These are phyloP conservation scores for Apophysomyces ossiformis DNA, from an alignment of 371 early-diverging fungal genomes.

Conservation along the genomic window DNA sequence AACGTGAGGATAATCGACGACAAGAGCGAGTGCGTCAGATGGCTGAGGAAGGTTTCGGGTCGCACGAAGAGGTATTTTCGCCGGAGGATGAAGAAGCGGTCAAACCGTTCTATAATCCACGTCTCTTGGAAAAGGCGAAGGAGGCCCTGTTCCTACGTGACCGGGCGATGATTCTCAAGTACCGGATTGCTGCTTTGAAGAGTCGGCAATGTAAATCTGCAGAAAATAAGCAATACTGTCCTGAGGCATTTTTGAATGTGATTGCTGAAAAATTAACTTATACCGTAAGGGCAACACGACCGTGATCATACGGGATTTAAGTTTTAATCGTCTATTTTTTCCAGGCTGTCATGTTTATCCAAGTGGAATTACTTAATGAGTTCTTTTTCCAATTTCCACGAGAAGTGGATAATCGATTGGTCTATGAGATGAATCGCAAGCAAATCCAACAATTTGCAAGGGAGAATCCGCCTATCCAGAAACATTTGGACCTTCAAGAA, in stretches of 20 bases:
- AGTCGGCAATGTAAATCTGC: conserved; percentile 76
- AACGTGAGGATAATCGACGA: conserved; percentile 57
- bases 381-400: conserved; percentile 97
- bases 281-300: conserved; percentile 49
- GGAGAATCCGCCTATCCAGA: conserved; percentile 85
- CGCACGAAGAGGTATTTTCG: conserved; percentile 26
- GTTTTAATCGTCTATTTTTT: conserved; percentile 10
- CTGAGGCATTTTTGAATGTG: conserved; percentile 89
- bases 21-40: conserved; percentile 42
- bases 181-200: conserved; percentile 79
- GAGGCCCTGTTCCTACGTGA: conserved; percentile 80
- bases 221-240: conserved; percentile 88
- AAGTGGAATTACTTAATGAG: conserved; percentile 94
- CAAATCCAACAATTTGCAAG: conserved; percentile 87
- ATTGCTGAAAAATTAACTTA: conserved; percentile 93
- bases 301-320: background rate
- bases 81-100: conserved; percentile 40
- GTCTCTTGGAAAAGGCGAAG: conserved; percentile 78
- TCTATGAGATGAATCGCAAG: conserved; percentile 73
- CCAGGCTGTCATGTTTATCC: conserved; percentile 92
- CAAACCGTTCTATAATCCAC: conserved; percentile 69
- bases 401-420: conserved; percentile 87
- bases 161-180: conserved; percentile 75
- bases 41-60: conserved; percentile 26
- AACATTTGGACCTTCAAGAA: conserved; percentile 87